A percentile compares a stretch with the other conserved stretches of the same genome.
Conservation (phyloP, 371 early-diverging fungal genomes). For the Umbelopsis sp. region DNA sequence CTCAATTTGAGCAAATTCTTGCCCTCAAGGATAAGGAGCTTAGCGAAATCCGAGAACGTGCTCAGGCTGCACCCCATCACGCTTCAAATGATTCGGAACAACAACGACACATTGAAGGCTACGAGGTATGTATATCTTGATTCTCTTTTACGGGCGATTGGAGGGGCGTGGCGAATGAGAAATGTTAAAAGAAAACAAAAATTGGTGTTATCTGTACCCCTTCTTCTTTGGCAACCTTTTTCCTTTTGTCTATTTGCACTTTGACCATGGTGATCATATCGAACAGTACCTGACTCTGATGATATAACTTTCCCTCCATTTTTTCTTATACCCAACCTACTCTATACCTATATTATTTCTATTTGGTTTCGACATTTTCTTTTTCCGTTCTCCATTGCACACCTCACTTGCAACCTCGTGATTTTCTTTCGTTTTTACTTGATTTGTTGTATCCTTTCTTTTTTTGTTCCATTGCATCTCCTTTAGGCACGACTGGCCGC, state of each 20-base stretch:
- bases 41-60: conserved; percentile 42
- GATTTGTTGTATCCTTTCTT: not conserved
- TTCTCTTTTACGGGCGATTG: conserved; percentile 14
- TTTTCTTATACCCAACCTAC: not conserved
- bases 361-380: not conserved
- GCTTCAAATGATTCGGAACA: conserved; percentile 45
- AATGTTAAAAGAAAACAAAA: conserved; percentile 6
- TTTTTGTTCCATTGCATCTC: conserved; percentile 23
- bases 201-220: not conserved
- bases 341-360: too few relatives aligned
- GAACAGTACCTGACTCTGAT: conserved; percentile 16
- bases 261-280: conserved; percentile 1
- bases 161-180: conserved; percentile 12
- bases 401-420: not conserved
- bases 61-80: conserved; percentile 45
- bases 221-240: too few relatives aligned
- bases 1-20: conserved; percentile 47
- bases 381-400: not conserved
- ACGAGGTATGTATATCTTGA: conserved; percentile 43
- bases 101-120: conserved; percentile 44
- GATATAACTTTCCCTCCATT: not conserved
- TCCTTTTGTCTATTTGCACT: conserved; percentile 1
- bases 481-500: conserved; percentile 40
- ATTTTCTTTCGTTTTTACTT: not conserved
- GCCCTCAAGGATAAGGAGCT: conserved; percentile 51